Conservation (phyloP, 75 land plant species). For the Picea sitchensis region DNA sequence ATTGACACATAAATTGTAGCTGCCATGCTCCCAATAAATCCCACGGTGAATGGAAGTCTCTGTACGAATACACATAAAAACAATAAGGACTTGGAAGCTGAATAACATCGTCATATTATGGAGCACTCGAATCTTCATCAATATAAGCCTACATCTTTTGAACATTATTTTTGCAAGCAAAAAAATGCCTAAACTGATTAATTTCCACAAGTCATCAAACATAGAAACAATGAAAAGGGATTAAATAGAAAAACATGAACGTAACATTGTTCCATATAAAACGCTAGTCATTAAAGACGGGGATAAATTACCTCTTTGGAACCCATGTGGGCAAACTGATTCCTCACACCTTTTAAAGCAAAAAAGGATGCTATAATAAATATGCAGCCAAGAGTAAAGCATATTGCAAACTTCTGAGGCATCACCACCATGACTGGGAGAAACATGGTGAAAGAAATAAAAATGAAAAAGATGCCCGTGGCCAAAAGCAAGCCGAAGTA, state of each 20-base stretch:
- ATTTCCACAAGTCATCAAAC: background rate
- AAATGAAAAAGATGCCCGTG: slow-evolving; percentile 82
- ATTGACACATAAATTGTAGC: slow-evolving; percentile 97
- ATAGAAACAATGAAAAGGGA: no score
- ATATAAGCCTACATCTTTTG: background rate
- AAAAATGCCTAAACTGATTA: slow-evolving; percentile 1
- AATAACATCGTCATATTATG: background rate
- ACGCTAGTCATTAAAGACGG: background rate
- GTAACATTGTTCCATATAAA: background rate
- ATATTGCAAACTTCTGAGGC: slow-evolving; percentile 98
- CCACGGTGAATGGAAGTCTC: slow-evolving; percentile 94
- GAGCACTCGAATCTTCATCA: background rate
- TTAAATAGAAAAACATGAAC: background rate
- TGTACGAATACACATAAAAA: slow-evolving; percentile 16
- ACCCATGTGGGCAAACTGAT: slow-evolving; percentile 88
- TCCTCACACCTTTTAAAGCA: slow-evolving; percentile 87
- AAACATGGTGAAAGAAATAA: slow-evolving; percentile 92
- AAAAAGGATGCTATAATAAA: slow-evolving; percentile 96
- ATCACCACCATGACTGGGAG: slow-evolving; percentile 95
- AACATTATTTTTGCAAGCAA: background rate
- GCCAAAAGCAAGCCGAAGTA: slow-evolving; percentile 86
- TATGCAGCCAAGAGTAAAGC: slow-evolving; percentile 88
- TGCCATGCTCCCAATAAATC: slow-evolving; percentile 83
- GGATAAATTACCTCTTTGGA: slow-evolving; percentile 72
- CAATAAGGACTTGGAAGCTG: no score